A percentile compares a stretch with the other conserved stretches of the same genome.
Conservation (phyloP, 2,329 filamentous ascomycete species). For the Sordariomycetes sp. region DNA sequence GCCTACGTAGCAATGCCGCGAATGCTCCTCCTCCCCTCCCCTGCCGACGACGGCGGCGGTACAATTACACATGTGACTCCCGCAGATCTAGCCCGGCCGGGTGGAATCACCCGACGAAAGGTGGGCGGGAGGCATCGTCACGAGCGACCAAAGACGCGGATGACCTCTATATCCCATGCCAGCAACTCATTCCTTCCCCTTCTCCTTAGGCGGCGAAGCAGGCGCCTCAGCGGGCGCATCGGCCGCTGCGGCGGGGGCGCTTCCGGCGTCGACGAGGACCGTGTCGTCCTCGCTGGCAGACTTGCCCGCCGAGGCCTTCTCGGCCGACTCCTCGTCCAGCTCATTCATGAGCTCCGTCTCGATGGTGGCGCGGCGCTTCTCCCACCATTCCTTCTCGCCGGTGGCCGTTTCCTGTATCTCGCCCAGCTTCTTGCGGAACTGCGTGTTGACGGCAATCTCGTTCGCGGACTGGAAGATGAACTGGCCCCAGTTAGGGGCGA, state of each 20-base stretch:
- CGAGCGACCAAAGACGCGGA: not conserved
- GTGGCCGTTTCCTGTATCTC: slow-evolving; percentile 60
- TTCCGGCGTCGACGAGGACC: slow-evolving; percentile 56
- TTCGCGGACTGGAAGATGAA: slow-evolving; percentile 95
- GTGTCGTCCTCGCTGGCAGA: slow-evolving; percentile 27
- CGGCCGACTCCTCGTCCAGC: slow-evolving; percentile 48
- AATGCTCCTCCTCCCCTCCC: not conserved
- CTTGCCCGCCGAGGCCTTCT: slow-evolving; percentile 16
- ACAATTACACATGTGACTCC: slow-evolving; percentile 3
- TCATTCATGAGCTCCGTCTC: slow-evolving; percentile 74
- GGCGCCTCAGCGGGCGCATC: not conserved
- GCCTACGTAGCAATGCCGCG: not conserved
- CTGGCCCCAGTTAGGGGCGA: slow-evolving; percentile 80
- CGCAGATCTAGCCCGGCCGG: not conserved
- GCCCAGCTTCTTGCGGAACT: slow-evolving; percentile 60
- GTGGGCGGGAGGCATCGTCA: not conserved
- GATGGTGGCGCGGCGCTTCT: slow-evolving; percentile 63
- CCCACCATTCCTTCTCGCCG: slow-evolving; percentile 85
- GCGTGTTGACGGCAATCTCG: slow-evolving; percentile 79
- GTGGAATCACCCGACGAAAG: not conserved
- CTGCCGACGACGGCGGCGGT: slow-evolving; percentile 6
- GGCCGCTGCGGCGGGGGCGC: not conserved
- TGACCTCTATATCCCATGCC: not conserved
- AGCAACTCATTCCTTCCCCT: slow-evolving; percentile 19
- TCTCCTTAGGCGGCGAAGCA: slow-evolving; percentile 28